These are phyloP conservation scores for Panicum hallii DNA, from an alignment of 202 grass and related monocot genomes.

Conservation along the genomic window DNA sequence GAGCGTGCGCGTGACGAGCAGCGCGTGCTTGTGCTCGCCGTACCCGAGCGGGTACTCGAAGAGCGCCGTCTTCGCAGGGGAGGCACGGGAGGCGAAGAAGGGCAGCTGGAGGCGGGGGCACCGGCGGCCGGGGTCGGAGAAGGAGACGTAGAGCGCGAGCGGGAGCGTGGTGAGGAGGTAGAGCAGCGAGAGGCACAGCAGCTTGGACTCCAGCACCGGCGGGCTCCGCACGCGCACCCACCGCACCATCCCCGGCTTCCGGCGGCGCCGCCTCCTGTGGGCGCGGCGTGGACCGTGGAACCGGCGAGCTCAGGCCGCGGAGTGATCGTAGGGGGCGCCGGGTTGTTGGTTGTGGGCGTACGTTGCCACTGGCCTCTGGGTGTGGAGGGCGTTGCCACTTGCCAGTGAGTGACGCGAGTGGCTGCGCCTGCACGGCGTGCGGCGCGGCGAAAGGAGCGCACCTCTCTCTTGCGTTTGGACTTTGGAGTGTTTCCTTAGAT, in stretches of 20 bases:
- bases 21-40: slow-evolving; percentile 79
- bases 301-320: too few species aligned
- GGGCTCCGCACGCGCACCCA: slow-evolving; percentile 57
- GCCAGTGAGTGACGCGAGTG: neutral
- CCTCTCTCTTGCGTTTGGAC: neutral
- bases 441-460: neutral
- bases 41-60: slow-evolving; percentile 72
- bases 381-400: neutral
- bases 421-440: neutral
- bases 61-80: slow-evolving; percentile 12
- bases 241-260: slow-evolving; percentile 53
- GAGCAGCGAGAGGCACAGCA: slow-evolving; percentile 90
- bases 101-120: slow-evolving; percentile 40
- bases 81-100: neutral
- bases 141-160: slow-evolving; percentile 85
- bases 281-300: neutral
- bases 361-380: neutral
- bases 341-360: neutral
- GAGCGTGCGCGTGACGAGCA: slow-evolving; percentile 52
- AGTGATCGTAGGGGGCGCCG: neutral
- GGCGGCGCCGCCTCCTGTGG: neutral
- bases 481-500: neutral
- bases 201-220: slow-evolving; percentile 73
- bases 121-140: slow-evolving; percentile 56
- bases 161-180: slow-evolving; percentile 98